Evolutionary conservation across 2,329 filamentous ascomycete genomes (phyloP), one percentile per base, ranked within the genome.

Genomic region (Hypoxylon sp.): DNA sequence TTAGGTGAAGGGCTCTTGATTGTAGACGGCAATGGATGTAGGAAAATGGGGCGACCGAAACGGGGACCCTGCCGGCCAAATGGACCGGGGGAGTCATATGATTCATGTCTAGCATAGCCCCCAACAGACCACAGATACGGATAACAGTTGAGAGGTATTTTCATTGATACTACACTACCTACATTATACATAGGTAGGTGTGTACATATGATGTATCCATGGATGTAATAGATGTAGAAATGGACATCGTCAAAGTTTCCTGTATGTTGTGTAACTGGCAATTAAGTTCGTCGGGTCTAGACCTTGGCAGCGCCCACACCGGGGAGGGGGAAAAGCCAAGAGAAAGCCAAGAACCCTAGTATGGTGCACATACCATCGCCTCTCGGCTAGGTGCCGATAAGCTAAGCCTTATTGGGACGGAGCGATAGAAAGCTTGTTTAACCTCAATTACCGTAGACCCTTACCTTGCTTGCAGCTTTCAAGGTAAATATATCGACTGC

Each of bases 331-430:
- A 9, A 30, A 7, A 30, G 28, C 28, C 6, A 30, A 30, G 28
- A 30, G 34, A 43, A 41, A 34, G 46, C 46, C 45, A 52, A 46
- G 58, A 28, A 38, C 57, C 57, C 63, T 45, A 59, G 50, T 66
- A 48, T n/a, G n/a, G 51, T 51, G 66, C 63, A 63, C 48, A 30
- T 59, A 38, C 48, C 56, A 60, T 23, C 17, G 3, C 30, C 52
- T 61, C 62, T 59, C 63, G 67, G 67, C 52, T 63, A 67, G 38
- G 46, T 69, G 52, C 67, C 67, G 67, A 52, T 11, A 13, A 41
- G 57, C 63, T 69, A 69, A 67, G 60, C 63, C 60, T 19, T 43
- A 41, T 51, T 56, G 13, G 57, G 65, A 62, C n/a, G 7, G 19
- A 48, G 53, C 60, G 46, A 45, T 49, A 28, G 52, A 62, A 63